Conservation (phyloP, 2,329 filamentous ascomycete species). For the Fusarium foetens region DNA sequence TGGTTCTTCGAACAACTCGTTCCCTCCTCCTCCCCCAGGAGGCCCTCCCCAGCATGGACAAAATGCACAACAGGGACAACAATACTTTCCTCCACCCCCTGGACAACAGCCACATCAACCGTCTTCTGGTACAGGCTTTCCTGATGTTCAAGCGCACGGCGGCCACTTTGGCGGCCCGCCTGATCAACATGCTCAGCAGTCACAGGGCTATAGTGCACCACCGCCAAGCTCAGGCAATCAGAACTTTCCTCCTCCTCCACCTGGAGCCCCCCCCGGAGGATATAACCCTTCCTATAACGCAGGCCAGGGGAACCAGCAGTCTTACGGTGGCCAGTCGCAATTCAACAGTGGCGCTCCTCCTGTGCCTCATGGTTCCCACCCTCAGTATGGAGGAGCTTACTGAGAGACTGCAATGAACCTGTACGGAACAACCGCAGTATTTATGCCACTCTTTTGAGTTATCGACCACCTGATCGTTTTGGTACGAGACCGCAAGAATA, state of each 20-base stretch:
- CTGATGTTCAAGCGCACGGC: slow-evolving; percentile 33
- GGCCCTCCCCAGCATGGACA: slow-evolving; percentile 36
- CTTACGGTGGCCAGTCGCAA: slow-evolving; percentile 45
- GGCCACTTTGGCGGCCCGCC: slow-evolving; percentile 36
- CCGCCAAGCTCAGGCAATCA: slow-evolving; percentile 29
- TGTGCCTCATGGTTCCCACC: slow-evolving; percentile 49
- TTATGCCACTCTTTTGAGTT: slow-evolving; percentile 1
- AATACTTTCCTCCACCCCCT: slow-evolving; percentile 38
- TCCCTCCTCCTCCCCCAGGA: slow-evolving; percentile 39
- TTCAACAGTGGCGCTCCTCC: slow-evolving; percentile 44
- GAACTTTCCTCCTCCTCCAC: slow-evolving; percentile 42
- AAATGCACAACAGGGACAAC: slow-evolving; percentile 30
- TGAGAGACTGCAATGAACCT: slow-evolving; percentile 18
- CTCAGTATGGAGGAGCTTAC: slow-evolving; percentile 42
- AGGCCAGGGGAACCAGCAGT: slow-evolving; percentile 43
- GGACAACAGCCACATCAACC: slow-evolving; percentile 38
- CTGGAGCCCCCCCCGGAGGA: slow-evolving; percentile 34
- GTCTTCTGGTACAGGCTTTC: slow-evolving; percentile 36
- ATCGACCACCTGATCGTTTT: slow-evolving; percentile 3
- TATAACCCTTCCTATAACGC: slow-evolving; percentile 47
- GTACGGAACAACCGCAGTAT: slow-evolving; percentile 6
- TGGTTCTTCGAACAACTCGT: slow-evolving; percentile 41
- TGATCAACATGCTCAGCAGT: slow-evolving; percentile 40
- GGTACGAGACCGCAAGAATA: slow-evolving; percentile 28
- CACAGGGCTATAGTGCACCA: slow-evolving; percentile 37